A percentile compares a stretch with the other conserved stretches of the same genome.
Conservation (phyloP, 139 green algal genomes). For the Coelastrella sp. region DNA sequence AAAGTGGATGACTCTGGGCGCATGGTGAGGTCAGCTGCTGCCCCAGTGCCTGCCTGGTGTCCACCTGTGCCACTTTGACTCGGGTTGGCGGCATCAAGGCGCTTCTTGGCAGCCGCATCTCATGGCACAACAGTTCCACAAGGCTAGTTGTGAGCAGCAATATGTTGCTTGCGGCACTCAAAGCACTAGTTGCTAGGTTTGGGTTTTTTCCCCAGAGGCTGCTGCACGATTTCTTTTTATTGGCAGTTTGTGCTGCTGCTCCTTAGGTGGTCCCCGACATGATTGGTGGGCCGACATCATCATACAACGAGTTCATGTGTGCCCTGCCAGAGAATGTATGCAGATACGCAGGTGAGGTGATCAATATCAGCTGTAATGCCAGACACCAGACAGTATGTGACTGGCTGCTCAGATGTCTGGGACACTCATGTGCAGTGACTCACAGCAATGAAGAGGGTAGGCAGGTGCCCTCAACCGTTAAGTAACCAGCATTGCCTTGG, state of each 20-base stretch:
- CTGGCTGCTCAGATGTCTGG: not conserved
- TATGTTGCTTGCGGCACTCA: too few species aligned
- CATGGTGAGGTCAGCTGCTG: slow-evolving; percentile 52
- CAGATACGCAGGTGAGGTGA: slow-evolving; percentile 79
- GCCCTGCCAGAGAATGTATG: slow-evolving; percentile 77
- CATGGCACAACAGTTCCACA: too few species aligned
- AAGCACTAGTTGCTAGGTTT: too few species aligned
- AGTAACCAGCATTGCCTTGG: slow-evolving; percentile 1
- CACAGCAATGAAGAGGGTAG: not conserved
- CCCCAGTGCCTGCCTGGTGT: not conserved
- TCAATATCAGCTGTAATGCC: not conserved
- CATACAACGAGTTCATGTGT: slow-evolving; percentile 80
- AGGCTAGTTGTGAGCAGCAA: too few species aligned
- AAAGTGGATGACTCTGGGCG: slow-evolving; percentile 80
- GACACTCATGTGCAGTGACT: not conserved
- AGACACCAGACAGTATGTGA: not conserved
- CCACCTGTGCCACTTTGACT: not conserved
- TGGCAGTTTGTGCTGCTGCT: not conserved
- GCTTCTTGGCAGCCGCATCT: too few species aligned
- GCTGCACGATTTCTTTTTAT: not conserved
- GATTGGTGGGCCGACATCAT: slow-evolving; percentile 68
- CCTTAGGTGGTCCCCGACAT: slow-evolving; percentile 77
- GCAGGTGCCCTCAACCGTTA: too few species aligned
- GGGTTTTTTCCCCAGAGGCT: too few species aligned
- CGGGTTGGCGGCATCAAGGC: too few species aligned